Base-by-base conservation (phyloP, 805 yeast genomes). In the Jamesozyma piceae region DNA sequence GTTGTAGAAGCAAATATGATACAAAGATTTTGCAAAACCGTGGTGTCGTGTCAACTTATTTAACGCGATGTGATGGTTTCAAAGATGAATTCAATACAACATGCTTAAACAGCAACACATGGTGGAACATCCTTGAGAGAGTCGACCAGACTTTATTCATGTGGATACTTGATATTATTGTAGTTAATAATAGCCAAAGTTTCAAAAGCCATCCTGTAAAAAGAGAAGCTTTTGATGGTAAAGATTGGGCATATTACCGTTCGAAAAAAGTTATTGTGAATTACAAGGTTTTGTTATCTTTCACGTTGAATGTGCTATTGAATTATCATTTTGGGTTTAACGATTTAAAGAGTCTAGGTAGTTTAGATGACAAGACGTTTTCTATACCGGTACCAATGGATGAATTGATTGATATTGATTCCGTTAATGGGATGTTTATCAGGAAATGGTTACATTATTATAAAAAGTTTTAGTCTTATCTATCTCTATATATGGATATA, bases 321-420 rank as follows among this genome's bases (percentile, higher is more conserved):
- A 71, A 74, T 46, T 69, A 72, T 52, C 79, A 75, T 55, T 73
- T 69, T 55, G 80, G 80, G 1, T 75, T 66, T 46, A 58, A 56
- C 36, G 63, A 62, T 43, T 48, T 68, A 41, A 54, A 54, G 17
- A 53, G 56, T 9, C 48, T 68, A 29, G 53, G 55, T 3, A 49
- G 44, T 20, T 43, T 56, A 14, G 45, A 48, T 3, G 62, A 58
- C 32, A 36, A 43, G 22, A 43, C 43, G 8, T 60, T 57, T 31
- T 49, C 57, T 30, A 60, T 60, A n/a, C 64, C 64, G 18, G 44
- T 57, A 26, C 55, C 49, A 35, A 49, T 46, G 53, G 51, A 52
- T 29, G 49, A 47, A 5, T 42, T 49, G 30, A 27, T 50, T 17
- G 60, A 56, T 42, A 46, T 39, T 26, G 50, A 44, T 10, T 47